Evolutionary conservation across 179 eudicot species (phyloP).

Genomic region (Camellia oleifera): DNA sequence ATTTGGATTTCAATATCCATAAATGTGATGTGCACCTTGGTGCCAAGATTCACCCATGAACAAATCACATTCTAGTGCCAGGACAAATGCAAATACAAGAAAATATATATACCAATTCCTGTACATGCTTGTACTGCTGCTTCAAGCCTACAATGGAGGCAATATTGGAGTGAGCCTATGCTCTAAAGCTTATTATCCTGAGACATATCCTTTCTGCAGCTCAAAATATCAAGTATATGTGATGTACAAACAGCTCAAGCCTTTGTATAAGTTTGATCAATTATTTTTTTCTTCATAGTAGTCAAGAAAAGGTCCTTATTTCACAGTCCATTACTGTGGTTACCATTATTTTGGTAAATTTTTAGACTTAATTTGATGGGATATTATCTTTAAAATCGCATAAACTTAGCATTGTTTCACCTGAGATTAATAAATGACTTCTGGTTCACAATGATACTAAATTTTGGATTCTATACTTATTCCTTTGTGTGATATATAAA

Average conservation of each 20-base stretch:
- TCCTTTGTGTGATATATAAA: not conserved
- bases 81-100: not conserved
- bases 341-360: not conserved
- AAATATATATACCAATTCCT: not conserved
- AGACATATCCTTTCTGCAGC: not conserved
- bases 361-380: not conserved
- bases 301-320: not conserved
- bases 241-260: not conserved
- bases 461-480: not conserved
- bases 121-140: too few relatives aligned
- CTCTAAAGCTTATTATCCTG: conserved; percentile 1
- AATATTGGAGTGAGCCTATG: not conserved
- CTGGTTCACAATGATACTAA: not conserved
- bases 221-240: not conserved
- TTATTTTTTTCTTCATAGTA: not conserved
- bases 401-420: not conserved
- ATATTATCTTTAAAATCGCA: not conserved
- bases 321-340: not conserved
- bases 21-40: too few relatives aligned
- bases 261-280: not conserved
- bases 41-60: too few relatives aligned
- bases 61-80: not conserved
- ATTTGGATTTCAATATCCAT: too few relatives aligned
- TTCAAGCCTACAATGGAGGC: not conserved
- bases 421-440: not conserved